Evolutionary conservation across 352 stramenopile genomes (phyloP).

Genomic region (Halophytophthora polymorphica): DNA sequence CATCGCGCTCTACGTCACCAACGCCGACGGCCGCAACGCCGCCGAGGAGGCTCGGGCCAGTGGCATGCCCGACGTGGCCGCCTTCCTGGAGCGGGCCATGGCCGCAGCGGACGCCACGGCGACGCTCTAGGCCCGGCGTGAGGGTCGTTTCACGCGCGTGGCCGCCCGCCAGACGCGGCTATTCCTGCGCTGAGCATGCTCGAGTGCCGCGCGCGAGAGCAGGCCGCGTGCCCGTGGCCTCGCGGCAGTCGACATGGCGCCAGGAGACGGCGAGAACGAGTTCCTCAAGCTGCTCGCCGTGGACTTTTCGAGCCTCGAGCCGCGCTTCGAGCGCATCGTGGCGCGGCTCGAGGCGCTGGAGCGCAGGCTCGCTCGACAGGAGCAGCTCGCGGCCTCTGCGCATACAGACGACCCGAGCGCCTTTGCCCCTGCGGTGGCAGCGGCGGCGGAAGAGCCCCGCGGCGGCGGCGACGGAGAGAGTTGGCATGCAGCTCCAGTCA

Average conservation of each 20-base stretch:
- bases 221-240: too few relatives aligned
- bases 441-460: too few relatives aligned
- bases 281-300: constrained; percentile 45
- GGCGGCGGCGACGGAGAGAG: too few relatives aligned
- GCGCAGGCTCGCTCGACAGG: constrained; percentile 13
- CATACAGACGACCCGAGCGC: background rate
- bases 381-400: background rate
- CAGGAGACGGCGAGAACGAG: constrained; percentile 25
- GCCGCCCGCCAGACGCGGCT: too few relatives aligned
- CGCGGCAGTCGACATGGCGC: too few relatives aligned
- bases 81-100: constrained; percentile 27
- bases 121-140: too few relatives aligned
- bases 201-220: too few relatives aligned
- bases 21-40: constrained; percentile 45
- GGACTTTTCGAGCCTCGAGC: constrained; percentile 46
- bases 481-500: too few relatives aligned
- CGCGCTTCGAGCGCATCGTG: constrained; percentile 50
- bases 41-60: constrained; percentile 37
- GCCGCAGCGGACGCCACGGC: constrained; percentile 16
- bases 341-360: constrained; percentile 44
- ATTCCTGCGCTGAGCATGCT: too few relatives aligned
- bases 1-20: constrained; percentile 53
- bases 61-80: constrained; percentile 18
- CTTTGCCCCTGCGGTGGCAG: background rate
- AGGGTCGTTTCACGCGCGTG: too few relatives aligned